Evolutionary conservation across 1,284 basidiomycete genomes (phyloP).

Genomic region (Prillingera fragicola): DNA sequence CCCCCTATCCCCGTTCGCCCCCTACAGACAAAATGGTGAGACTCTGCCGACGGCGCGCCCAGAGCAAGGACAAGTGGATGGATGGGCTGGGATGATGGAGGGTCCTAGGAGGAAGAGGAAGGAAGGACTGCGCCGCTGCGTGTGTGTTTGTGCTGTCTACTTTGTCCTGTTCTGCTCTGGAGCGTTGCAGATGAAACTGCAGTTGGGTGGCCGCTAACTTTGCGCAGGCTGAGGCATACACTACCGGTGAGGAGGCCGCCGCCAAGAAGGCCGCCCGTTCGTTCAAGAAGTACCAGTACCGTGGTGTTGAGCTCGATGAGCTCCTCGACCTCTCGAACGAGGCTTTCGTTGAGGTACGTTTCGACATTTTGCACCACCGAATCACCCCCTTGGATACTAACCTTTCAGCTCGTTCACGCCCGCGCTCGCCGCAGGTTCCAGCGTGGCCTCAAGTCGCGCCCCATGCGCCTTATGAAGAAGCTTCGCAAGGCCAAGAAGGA

Average conservation of each 20-base stretch:
- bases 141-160: background rate
- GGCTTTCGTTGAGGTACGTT: slow-evolving; percentile 55
- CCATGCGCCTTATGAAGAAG: slow-evolving; percentile 99
- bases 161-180: background rate
- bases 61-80: no score
- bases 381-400: slow-evolving; percentile 20
- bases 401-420: slow-evolving; percentile 89
- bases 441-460: slow-evolving; percentile 96
- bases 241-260: slow-evolving; percentile 81
- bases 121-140: no score
- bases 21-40: no score
- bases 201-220: background rate
- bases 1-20: no score
- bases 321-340: slow-evolving; percentile 95
- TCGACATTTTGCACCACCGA: background rate
- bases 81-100: no score
- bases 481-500: slow-evolving; percentile 99
- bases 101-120: no score
- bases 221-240: slow-evolving; percentile 53
- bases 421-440: slow-evolving; percentile 98
- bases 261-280: slow-evolving; percentile 96
- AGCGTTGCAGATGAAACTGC: no score
- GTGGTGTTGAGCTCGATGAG: slow-evolving; percentile 94
- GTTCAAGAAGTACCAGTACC: slow-evolving; percentile 98
- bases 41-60: no score